These are phyloP conservation scores for Coemansia sp. DNA, from an alignment of 192 early-diverging fungal species.

Conservation along the genomic window DNA sequence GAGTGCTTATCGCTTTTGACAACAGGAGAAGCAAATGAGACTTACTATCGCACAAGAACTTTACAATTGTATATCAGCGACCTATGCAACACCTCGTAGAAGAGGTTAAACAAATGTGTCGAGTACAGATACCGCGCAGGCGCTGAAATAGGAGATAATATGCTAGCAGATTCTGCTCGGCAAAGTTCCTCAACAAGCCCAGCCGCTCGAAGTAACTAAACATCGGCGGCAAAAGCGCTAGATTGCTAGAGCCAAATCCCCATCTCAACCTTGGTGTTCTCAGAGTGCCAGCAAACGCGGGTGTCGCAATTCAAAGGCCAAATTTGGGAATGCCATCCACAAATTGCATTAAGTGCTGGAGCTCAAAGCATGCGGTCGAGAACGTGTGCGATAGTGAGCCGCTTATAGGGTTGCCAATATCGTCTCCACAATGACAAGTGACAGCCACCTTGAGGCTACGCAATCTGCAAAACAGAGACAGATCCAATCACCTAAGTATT, in stretches of 20 bases:
- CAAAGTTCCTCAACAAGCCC: too few relatives aligned
- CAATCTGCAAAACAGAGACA: constrained; percentile 1
- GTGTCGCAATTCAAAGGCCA: neutral
- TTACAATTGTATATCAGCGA: too few relatives aligned
- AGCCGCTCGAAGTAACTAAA: neutral
- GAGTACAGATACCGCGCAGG: too few relatives aligned
- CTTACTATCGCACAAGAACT: too few relatives aligned
- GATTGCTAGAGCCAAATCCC: neutral
- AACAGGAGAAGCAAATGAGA: too few relatives aligned
- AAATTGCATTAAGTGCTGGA: neutral
- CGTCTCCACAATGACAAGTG: neutral
- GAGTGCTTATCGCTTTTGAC: too few relatives aligned
- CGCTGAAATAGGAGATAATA: too few relatives aligned
- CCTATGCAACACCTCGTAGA: too few relatives aligned
- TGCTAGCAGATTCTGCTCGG: too few relatives aligned
- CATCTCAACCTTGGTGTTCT: neutral
- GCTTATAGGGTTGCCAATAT: neutral
- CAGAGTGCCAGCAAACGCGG: neutral
- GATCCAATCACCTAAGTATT: neutral
- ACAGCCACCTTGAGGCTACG: constrained; percentile 3
- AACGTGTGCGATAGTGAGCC: neutral
- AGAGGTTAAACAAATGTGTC: too few relatives aligned
- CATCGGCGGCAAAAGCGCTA: neutral
- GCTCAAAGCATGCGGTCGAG: neutral
- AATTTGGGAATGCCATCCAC: neutral